phyloP scores from a whole-genome alignment of 371 early-diverging fungal genomes.

The Mucor irregularis region DNA sequence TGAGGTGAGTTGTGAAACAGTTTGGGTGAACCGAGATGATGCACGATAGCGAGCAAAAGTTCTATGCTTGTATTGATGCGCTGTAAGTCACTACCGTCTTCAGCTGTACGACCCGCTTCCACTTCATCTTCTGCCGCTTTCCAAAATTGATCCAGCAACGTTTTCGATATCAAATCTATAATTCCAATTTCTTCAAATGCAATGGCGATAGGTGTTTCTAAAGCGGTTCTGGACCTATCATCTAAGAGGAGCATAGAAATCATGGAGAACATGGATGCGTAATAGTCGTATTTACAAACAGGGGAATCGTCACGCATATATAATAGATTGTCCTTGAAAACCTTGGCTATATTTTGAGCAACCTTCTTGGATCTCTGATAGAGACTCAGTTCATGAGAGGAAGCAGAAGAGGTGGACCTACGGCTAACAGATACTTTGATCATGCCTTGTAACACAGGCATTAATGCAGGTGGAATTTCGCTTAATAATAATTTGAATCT shows the following conservation, averaged over 20 bases:
- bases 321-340: slow-evolving; percentile 49
- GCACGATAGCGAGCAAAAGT: slow-evolving; percentile 55
- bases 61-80: slow-evolving; percentile 57
- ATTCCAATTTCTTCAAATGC: slow-evolving; percentile 68
- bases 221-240: slow-evolving; percentile 60
- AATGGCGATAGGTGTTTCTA: slow-evolving; percentile 70
- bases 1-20: slow-evolving; percentile 54
- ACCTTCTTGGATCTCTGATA: slow-evolving; percentile 54
- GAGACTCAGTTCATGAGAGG: slow-evolving; percentile 11
- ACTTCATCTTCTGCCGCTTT: slow-evolving; percentile 22
- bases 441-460: slow-evolving; percentile 72
- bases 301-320: slow-evolving; percentile 42
- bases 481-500: slow-evolving; percentile 64
- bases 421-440: slow-evolving; percentile 64
- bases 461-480: slow-evolving; percentile 67
- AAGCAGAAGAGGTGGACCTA: slow-evolving; percentile 43
- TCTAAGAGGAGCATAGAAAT: slow-evolving; percentile 49
- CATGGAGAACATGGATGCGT: slow-evolving; percentile 51
- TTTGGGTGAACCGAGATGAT: slow-evolving; percentile 59
- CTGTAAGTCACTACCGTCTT: slow-evolving; percentile 6
- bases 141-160: slow-evolving; percentile 42
- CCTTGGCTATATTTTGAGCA: slow-evolving; percentile 42
- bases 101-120: slow-evolving; percentile 10
- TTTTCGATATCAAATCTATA: slow-evolving; percentile 40
- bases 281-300: slow-evolving; percentile 52